Percentiles rank a stretch among this genome's conserved stretches.
These are phyloP conservation scores for Exophiala spinifera DNA, from an alignment of 2,329 filamentous ascomycete species.

Conservation along the genomic window DNA sequence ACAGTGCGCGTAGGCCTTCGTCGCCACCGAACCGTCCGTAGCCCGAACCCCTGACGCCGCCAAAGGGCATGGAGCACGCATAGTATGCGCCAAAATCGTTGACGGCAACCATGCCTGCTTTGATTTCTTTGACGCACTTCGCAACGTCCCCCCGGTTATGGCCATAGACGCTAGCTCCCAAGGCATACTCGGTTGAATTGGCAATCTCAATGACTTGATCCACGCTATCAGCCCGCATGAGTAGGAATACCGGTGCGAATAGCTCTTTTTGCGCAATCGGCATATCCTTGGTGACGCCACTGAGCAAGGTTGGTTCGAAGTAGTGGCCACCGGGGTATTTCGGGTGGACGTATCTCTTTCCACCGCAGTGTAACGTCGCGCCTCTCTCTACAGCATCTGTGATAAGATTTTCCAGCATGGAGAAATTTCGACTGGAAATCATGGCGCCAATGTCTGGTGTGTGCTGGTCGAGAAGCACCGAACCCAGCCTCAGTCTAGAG, in stretches of 20 bases:
- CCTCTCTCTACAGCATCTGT: conserved; percentile 72
- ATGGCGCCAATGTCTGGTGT: conserved; percentile 77
- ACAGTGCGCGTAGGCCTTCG: conserved; percentile 79
- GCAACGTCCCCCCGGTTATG: conserved; percentile 60
- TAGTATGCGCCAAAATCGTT: conserved; percentile 97
- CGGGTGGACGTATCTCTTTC: conserved; percentile 68
- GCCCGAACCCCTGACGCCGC: conserved; percentile 74
- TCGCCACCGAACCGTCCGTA: conserved; percentile 91
- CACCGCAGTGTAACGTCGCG: conserved; percentile 77
- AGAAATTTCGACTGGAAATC: conserved; percentile 76
- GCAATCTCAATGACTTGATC: conserved; percentile 70
- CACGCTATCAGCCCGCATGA: conserved; percentile 71
- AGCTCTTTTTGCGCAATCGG: conserved; percentile 84
- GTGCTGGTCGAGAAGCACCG: conserved; percentile 50
- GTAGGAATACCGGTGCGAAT: conserved; percentile 84
- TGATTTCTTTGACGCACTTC: conserved; percentile 64
- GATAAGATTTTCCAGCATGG: conserved; percentile 72
- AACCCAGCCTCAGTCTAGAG: conserved; percentile 70
- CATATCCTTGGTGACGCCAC: conserved; percentile 85
- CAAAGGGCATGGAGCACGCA: conserved; percentile 90
- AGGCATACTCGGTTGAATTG: conserved; percentile 79
- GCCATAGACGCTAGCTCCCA: conserved; percentile 87
- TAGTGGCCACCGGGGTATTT: conserved; percentile 78
- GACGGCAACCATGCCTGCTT: conserved; percentile 85
- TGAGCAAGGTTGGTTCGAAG: conserved; percentile 85